Evolutionary conservation across 331 rosid genomes (phyloP).

Genomic region (Spiraea crenata): DNA sequence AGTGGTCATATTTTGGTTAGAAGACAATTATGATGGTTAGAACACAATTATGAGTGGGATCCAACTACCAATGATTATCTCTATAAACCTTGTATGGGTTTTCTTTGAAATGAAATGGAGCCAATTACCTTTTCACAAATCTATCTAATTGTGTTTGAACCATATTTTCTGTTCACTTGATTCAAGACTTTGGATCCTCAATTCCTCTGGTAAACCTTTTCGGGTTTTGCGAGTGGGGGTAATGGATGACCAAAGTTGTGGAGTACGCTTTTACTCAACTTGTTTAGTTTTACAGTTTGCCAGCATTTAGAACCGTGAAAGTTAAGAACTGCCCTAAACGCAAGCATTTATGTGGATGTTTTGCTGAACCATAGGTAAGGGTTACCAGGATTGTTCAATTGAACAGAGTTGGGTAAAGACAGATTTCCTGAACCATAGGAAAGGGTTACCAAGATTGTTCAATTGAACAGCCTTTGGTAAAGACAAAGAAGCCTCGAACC

Average conservation of each 20-base stretch:
- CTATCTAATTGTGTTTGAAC: not conserved
- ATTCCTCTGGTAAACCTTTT: not conserved
- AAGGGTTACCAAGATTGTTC: not conserved
- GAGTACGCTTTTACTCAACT: too few species aligned
- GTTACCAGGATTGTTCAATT: not conserved
- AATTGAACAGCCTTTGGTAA: too few species aligned
- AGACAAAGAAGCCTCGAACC: not conserved
- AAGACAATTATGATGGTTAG: not conserved
- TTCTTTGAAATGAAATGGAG: slow-evolving; percentile 4
- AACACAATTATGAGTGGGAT: not conserved
- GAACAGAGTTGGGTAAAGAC: too few species aligned
- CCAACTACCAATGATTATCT: not conserved
- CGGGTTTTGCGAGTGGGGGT: too few species aligned
- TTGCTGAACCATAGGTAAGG: not conserved
- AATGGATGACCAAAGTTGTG: too few species aligned
- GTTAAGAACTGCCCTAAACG: too few species aligned
- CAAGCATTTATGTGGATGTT: too few species aligned
- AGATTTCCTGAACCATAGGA: not conserved
- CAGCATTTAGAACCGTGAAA: too few species aligned
- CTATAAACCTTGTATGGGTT: not conserved
- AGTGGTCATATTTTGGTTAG: not conserved
- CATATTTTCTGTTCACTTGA: not conserved
- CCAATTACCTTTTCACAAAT: not conserved
- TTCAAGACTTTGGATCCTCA: not conserved
- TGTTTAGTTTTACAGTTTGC: too few species aligned